A percentile compares a stretch with the other conserved stretches of the same genome.
Evolutionary conservation across 805 yeast species (phyloP).

Genomic region (Schwanniomyces polymorphus): DNA sequence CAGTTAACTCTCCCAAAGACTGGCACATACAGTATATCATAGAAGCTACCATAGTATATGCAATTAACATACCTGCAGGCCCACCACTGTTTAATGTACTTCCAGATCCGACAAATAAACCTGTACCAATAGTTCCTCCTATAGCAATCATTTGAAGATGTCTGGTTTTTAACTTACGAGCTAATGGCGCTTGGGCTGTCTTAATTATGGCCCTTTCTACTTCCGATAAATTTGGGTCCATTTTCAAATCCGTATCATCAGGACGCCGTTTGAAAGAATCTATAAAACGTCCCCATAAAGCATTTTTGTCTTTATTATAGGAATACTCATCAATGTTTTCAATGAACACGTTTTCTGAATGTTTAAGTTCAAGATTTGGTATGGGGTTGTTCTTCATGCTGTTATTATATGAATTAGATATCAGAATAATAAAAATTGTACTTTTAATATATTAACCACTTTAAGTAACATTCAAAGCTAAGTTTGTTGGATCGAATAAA

Average conservation of each 20-base stretch:
- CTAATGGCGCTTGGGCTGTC: slow-evolving; percentile 57
- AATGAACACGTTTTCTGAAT: no score
- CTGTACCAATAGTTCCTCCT: slow-evolving; percentile 70
- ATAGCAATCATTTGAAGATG: slow-evolving; percentile 69
- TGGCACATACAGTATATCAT: slow-evolving; percentile 61
- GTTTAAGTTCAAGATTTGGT: no score
- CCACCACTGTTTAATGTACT: slow-evolving; percentile 61
- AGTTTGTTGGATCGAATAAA: no score
- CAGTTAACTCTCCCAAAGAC: slow-evolving; percentile 61
- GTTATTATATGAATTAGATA: no score
- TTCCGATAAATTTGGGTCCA: slow-evolving; percentile 16
- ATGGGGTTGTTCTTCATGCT: no score
- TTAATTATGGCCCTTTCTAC: slow-evolving; percentile 27
- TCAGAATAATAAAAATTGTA: no score
- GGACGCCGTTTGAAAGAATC: slow-evolving; percentile 20
- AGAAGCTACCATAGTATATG: slow-evolving; percentile 53
- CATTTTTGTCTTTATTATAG: no score
- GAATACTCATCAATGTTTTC: no score
- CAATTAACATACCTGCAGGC: slow-evolving; percentile 60
- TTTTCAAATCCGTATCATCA: background rate
- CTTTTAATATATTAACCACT: no score
- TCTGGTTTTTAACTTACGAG: slow-evolving; percentile 53
- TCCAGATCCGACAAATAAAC: slow-evolving; percentile 63
- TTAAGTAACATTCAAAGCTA: no score
- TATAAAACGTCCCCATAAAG: no score